Percentiles rank a stretch among this genome's conserved stretches.
phyloP scores from a whole-genome alignment of 176 grass and related monocot species.

The Oryza coarctata region DNA sequence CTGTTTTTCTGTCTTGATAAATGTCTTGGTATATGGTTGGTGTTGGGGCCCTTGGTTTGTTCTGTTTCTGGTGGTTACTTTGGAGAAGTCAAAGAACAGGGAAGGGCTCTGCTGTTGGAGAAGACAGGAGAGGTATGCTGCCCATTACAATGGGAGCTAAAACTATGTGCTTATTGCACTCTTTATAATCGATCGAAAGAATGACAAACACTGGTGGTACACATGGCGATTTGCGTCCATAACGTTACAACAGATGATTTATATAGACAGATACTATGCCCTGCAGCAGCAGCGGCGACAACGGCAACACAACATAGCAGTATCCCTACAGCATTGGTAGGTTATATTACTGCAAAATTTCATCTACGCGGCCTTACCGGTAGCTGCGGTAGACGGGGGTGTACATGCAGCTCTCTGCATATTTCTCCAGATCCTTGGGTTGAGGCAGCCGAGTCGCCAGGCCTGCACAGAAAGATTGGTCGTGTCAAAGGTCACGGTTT shows the following conservation, averaged over 20 bases:
- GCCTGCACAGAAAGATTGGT: conserved; percentile 41
- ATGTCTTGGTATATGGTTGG: not conserved
- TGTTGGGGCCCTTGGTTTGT: no score
- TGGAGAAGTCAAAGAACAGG: no score
- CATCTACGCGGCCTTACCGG: conserved; percentile 43
- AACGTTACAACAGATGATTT: conserved; percentile 30
- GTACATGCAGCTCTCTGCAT: conserved; percentile 97
- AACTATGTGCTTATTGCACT: not conserved
- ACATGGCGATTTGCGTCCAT: conserved; percentile 17
- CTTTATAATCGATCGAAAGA: not conserved
- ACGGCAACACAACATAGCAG: conserved; percentile 17
- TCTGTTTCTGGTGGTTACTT: no score
- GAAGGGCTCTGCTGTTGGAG: no score
- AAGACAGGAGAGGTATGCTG: no score
- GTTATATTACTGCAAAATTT: conserved; percentile 60
- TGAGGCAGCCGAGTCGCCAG: conserved; percentile 77
- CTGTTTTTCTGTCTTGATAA: not conserved
- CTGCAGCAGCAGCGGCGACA: conserved; percentile 9
- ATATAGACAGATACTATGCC: conserved; percentile 19
- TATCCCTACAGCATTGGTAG: conserved; percentile 19
- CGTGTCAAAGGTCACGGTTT: not conserved
- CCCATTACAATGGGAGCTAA: no score
- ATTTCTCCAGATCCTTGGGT: conserved; percentile 66
- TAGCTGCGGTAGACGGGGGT: conserved; percentile 77
- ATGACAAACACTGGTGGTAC: conserved; percentile 16